Evolutionary conservation across 495 filamentous ascomycete genomes (phyloP).

Genomic region (Aspergillus funiculosus): DNA sequence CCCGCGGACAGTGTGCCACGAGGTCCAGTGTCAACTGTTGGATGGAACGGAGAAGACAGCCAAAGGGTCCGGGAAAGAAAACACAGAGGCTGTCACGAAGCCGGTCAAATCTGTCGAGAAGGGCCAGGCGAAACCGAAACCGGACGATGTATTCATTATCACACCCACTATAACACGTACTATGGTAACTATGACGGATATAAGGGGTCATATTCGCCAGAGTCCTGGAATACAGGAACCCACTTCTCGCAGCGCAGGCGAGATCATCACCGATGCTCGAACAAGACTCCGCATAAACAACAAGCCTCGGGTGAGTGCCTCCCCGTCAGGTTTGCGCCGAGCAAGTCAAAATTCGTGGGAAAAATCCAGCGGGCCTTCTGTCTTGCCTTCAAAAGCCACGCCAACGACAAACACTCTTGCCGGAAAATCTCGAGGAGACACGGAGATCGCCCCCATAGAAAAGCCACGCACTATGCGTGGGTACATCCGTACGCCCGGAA

Average conservation of each 20-base stretch:
- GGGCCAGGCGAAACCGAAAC: conserved; percentile 14
- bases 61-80: conserved; percentile 27
- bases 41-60: conserved; percentile 18
- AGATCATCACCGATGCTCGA: conserved; percentile 29
- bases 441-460: conserved; percentile 14
- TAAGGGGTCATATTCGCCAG: conserved; percentile 10
- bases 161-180: conserved; percentile 45
- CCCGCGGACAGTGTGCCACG: conserved; percentile 29
- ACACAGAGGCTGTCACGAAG: conserved; percentile 17
- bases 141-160: conserved; percentile 47
- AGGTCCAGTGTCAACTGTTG: conserved; percentile 21
- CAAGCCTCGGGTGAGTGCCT: conserved; percentile 28
- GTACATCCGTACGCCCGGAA: conserved; percentile 38
- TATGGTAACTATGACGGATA: conserved; percentile 25
- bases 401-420: conserved; percentile 11
- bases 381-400: conserved; percentile 19
- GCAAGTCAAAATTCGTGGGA: conserved; percentile 21
- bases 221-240: conserved; percentile 2
- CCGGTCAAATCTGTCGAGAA: conserved; percentile 13
- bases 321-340: conserved; percentile 31
- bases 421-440: conserved; percentile 6
- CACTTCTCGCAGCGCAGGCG: conserved; percentile 18
- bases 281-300: conserved; percentile 29
- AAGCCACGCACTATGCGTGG: conserved; percentile 32
- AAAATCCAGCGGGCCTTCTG: conserved; percentile 25